phyloP scores from a whole-genome alignment of 495 filamentous ascomycete genomes.

The Podospora fimiseda region DNA sequence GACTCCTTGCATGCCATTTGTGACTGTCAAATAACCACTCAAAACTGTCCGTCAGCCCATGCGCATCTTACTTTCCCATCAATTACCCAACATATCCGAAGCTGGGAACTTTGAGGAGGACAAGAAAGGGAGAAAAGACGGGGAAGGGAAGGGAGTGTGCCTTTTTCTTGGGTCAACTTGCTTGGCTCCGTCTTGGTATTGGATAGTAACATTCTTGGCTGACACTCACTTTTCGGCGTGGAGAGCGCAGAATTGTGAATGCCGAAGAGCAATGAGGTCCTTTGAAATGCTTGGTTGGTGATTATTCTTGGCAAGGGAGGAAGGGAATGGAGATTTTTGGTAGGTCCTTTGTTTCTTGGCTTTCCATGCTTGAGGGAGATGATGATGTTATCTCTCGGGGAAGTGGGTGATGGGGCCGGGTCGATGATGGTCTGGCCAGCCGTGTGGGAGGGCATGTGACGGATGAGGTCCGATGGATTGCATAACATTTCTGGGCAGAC shows the following conservation, averaged over 20 bases:
- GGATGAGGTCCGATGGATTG: no score
- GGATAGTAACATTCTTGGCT: conserved; percentile 8
- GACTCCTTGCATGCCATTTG: neutral
- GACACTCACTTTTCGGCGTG: neutral
- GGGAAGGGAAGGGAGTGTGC: conserved; percentile 7
- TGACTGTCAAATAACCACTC: neutral
- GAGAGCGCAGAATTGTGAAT: neutral
- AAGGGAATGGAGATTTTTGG: no score
- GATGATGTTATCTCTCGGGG: no score
- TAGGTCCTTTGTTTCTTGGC: neutral
- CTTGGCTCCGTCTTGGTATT: conserved; percentile 13
- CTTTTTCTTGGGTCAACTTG: neutral
- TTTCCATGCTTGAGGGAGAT: no score
- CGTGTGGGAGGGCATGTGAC: no score
- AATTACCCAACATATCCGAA: no score
- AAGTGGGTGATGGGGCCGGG: no score
- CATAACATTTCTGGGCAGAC: no score
- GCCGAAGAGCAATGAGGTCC: neutral
- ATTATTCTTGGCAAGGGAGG: neutral
- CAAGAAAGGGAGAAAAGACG: no score
- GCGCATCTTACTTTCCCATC: neutral
- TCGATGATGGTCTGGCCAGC: no score
- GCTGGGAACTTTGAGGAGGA: no score
- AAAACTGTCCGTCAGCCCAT: neutral
- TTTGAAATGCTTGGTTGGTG: neutral